A percentile compares a stretch with the other conserved stretches of the same genome.
Conservation (phyloP, 805 yeast genomes). For the Lipomyces anomalus region DNA sequence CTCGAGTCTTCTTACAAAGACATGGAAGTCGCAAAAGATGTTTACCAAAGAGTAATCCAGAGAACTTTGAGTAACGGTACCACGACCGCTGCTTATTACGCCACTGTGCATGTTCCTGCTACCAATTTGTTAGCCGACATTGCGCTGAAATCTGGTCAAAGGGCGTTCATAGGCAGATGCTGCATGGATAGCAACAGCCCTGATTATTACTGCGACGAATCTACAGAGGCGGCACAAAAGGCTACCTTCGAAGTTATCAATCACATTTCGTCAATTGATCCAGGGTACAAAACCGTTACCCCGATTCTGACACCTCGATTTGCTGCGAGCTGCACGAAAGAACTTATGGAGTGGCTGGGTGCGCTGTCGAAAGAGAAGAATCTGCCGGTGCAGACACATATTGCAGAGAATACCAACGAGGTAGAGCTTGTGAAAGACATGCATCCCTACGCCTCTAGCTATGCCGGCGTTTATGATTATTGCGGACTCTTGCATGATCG, state of each 20-base stretch:
- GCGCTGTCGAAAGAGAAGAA: slow-evolving; percentile 43
- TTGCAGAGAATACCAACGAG: slow-evolving; percentile 76
- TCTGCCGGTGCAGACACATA: slow-evolving; percentile 81
- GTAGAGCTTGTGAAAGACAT: slow-evolving; percentile 63
- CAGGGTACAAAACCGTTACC: slow-evolving; percentile 46
- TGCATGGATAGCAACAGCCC: slow-evolving; percentile 89
- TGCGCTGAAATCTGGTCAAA: slow-evolving; percentile 63
- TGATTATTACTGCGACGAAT: slow-evolving; percentile 55
- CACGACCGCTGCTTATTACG: slow-evolving; percentile 86
- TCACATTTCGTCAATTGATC: slow-evolving; percentile 51
- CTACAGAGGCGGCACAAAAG: slow-evolving; percentile 47
- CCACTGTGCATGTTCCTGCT: slow-evolving; percentile 76
- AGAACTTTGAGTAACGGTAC: slow-evolving; percentile 77
- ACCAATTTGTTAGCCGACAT: slow-evolving; percentile 71
- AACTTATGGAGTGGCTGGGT: slow-evolving; percentile 60
- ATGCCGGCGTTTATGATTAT: slow-evolving; percentile 71
- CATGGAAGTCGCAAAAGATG: slow-evolving; percentile 47
- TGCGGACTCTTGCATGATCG: slow-evolving; percentile 53
- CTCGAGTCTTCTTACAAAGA: slow-evolving; percentile 65
- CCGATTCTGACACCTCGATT: slow-evolving; percentile 90
- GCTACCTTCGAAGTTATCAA: slow-evolving; percentile 54
- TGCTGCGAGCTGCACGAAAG: slow-evolving; percentile 78
- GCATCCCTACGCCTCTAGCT: slow-evolving; percentile 65
- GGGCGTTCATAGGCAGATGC: slow-evolving; percentile 87
- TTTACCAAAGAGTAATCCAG: slow-evolving; percentile 62